These are phyloP conservation scores for Aspergillus saccharolyticus DNA, from an alignment of 495 filamentous ascomycete species.

Conservation along the genomic window DNA sequence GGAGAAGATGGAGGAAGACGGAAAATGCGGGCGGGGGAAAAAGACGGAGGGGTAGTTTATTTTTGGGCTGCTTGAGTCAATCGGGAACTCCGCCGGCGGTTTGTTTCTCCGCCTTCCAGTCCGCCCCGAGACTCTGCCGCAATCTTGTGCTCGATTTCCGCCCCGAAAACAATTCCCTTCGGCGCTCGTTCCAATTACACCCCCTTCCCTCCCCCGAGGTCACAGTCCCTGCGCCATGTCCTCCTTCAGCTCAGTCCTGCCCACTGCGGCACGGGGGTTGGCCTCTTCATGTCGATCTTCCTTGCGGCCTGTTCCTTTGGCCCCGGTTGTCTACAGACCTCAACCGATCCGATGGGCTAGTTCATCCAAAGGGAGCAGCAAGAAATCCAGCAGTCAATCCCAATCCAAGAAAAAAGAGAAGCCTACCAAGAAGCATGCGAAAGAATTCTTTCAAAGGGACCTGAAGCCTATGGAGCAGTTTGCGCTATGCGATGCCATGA, in stretches of 20 bases:
- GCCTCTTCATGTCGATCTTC: constrained; percentile 34
- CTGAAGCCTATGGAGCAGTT: constrained; percentile 61
- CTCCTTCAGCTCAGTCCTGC: constrained; percentile 35
- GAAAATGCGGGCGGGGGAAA: background rate
- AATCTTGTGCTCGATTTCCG: constrained; percentile 26
- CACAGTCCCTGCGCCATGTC: constrained; percentile 27
- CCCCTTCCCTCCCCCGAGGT: background rate
- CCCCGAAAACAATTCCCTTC: constrained; percentile 29
- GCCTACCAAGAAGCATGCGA: constrained; percentile 62
- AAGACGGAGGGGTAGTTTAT: constrained; percentile 13
- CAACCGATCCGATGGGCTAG: constrained; percentile 37
- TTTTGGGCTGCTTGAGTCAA: constrained; percentile 8
- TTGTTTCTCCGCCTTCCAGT: constrained; percentile 30
- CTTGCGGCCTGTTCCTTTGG: constrained; percentile 29
- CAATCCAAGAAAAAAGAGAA: constrained; percentile 33
- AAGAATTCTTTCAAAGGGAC: constrained; percentile 57
- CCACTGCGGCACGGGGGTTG: constrained; percentile 34
- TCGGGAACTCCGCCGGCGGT: constrained; percentile 22
- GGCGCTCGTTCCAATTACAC: background rate
- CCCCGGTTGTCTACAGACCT: constrained; percentile 28
- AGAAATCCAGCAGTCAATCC: constrained; percentile 50
- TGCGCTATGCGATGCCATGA: constrained; percentile 87
- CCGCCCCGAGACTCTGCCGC: constrained; percentile 10
- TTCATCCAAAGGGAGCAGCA: constrained; percentile 28
- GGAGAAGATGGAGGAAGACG: background rate